Percentiles rank a stretch among this genome's conserved stretches.
Evolutionary conservation across 257 asterid species (phyloP).

Genomic region (Solanum lycopersicoides): DNA sequence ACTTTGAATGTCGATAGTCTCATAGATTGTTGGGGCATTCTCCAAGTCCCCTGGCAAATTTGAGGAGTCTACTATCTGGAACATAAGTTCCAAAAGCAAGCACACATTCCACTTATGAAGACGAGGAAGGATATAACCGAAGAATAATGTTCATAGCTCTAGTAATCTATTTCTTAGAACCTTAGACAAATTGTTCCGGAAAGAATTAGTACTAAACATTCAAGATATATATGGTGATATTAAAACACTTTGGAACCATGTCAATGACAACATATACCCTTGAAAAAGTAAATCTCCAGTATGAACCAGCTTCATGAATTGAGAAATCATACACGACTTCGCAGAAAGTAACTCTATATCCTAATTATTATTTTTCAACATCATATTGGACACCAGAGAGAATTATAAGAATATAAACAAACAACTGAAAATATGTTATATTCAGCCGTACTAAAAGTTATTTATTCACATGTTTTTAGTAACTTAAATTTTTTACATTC

Average conservation of each 20-base stretch:
- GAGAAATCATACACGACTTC: neutral
- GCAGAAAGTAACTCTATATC: neutral
- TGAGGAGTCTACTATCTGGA: conserved; percentile 42
- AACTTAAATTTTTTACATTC: no score
- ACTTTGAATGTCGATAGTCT: conserved; percentile 13
- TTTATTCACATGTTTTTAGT: no score
- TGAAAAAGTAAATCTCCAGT: neutral
- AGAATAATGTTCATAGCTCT: conserved; percentile 47
- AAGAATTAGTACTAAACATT: neutral
- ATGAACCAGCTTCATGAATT: neutral
- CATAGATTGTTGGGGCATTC: conserved; percentile 7
- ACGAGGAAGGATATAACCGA: conserved; percentile 55
- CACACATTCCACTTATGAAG: conserved; percentile 52
- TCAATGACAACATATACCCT: neutral
- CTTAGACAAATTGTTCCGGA: conserved; percentile 21
- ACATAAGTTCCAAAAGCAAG: conserved; percentile 58
- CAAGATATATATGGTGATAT: neutral
- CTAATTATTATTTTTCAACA: neutral
- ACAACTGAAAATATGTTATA: neutral
- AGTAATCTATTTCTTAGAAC: conserved; percentile 46
- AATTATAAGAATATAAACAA: neutral
- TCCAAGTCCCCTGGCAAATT: conserved; percentile 11
- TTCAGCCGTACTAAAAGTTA: neutral
- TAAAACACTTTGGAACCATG: neutral
- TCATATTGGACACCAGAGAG: neutral